These are phyloP conservation scores for Lanmaoa pseudosensibilis DNA, from an alignment of 768 basidiomycete genomes.

Conservation along the genomic window DNA sequence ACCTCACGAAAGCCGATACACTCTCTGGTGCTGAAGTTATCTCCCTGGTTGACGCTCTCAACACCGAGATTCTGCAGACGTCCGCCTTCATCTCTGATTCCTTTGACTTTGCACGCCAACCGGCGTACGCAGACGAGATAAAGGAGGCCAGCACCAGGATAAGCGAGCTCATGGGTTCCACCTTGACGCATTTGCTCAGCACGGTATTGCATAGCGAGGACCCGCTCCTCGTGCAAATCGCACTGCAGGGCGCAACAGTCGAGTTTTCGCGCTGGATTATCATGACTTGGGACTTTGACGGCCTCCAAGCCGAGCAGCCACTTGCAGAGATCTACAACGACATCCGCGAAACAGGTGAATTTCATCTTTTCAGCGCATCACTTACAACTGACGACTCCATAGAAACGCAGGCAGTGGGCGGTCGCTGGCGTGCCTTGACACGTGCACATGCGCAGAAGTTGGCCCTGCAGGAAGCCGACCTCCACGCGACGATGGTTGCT, in stretches of 20 bases:
- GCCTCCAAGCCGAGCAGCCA: constrained; percentile 29
- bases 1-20: constrained; percentile 43
- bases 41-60: constrained; percentile 40
- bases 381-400: constrained; percentile 3
- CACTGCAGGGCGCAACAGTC: constrained; percentile 35
- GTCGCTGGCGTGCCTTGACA: constrained; percentile 58
- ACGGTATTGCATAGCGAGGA: constrained; percentile 29
- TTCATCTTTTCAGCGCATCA: neutral
- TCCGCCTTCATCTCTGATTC: constrained; percentile 46
- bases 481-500: constrained; percentile 40
- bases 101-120: constrained; percentile 32
- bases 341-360: constrained; percentile 45
- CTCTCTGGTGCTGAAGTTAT: constrained; percentile 47
- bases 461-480: constrained; percentile 32
- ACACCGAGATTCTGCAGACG: constrained; percentile 49
- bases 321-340: constrained; percentile 37
- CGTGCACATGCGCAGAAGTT: constrained; percentile 42
- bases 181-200: constrained; percentile 26
- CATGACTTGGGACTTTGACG: constrained; percentile 36
- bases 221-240: constrained; percentile 42
- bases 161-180: constrained; percentile 33
- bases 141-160: constrained; percentile 31
- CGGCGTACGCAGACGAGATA: constrained; percentile 21
- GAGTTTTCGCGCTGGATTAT: constrained; percentile 36
- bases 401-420: constrained; percentile 55